Conservation (phyloP, 169 alveolate genomes). For the Plasmodium gonderi region DNA sequence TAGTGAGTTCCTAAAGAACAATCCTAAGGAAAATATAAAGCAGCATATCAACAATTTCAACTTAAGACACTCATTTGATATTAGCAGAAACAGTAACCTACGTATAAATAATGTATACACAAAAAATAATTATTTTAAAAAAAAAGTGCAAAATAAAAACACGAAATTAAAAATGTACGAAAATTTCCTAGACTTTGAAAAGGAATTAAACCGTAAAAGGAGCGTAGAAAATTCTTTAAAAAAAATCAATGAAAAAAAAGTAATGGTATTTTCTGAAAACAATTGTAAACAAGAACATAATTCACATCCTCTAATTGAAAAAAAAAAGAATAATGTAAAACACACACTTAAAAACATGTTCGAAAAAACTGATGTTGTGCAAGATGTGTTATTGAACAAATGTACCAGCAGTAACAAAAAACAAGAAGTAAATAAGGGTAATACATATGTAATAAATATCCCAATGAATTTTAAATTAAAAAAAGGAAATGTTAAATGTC, state of each 20-base stretch:
- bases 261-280: neutral
- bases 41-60: neutral
- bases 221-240: neutral
- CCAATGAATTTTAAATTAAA: conserved; percentile 45
- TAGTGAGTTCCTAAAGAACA: conserved; percentile 5
- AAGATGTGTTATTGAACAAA: neutral
- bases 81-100: neutral
- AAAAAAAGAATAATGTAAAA: neutral
- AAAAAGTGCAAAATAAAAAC: neutral
- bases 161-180: conserved; percentile 47
- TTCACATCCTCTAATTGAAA: neutral
- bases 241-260: neutral
- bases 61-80: conserved; percentile 17
- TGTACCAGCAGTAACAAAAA: neutral
- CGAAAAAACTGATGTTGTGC: neutral
- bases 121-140: conserved; percentile 4
- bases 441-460: conserved; percentile 10
- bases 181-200: conserved; percentile 28
- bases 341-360: neutral
- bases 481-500: conserved; percentile 3
- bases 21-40: neutral
- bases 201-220: conserved; percentile 24
- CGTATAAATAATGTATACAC: neutral
- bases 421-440: neutral
- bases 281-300: neutral